phyloP scores from a whole-genome alignment of 2,329 filamentous ascomycete genomes.

The Capronia americana region DNA sequence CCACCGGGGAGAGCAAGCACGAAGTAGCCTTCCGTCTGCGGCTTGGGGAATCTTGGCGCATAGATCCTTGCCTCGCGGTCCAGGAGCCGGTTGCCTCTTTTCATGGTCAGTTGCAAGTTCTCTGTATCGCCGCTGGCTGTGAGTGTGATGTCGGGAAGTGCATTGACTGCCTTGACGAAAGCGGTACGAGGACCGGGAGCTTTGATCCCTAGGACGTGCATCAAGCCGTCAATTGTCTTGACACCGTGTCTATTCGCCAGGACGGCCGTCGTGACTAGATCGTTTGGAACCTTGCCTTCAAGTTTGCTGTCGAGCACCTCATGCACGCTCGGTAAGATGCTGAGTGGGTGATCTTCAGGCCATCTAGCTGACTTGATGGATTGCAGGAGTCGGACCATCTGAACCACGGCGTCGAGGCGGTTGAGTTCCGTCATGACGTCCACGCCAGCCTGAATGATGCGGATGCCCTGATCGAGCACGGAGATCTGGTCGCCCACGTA shows the following conservation, averaged over 20 bases:
- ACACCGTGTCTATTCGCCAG: conserved; percentile 34
- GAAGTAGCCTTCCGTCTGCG: conserved; percentile 94
- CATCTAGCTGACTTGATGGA: conserved; percentile 91
- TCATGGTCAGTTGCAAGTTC: conserved; percentile 33
- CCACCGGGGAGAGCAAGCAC: conserved; percentile 67
- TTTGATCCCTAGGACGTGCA: conserved; percentile 41
- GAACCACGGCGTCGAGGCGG: conserved; percentile 76
- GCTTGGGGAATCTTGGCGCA: conserved; percentile 89
- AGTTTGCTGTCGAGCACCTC: conserved; percentile 37
- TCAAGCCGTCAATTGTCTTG: conserved; percentile 39
- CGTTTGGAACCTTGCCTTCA: conserved; percentile 35
- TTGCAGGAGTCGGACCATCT: conserved; percentile 86
- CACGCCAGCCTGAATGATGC: conserved; percentile 93
- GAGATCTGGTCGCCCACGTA: conserved; percentile 91
- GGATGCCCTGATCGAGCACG: conserved; percentile 93
- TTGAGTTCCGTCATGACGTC: conserved; percentile 87
- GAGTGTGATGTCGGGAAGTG: conserved; percentile 35
- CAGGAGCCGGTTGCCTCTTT: conserved; percentile 32
- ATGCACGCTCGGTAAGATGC: conserved; percentile 78
- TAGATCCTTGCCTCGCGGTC: conserved; percentile 77
- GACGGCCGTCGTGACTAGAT: conserved; percentile 38
- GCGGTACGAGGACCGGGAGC: conserved; percentile 31
- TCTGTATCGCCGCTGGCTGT: conserved; percentile 38
- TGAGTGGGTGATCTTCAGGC: conserved; percentile 79
- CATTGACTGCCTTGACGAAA: conserved; percentile 61